phyloP scores from a whole-genome alignment of 352 stramenopile species.

The Ochromonadaceae sp. region DNA sequence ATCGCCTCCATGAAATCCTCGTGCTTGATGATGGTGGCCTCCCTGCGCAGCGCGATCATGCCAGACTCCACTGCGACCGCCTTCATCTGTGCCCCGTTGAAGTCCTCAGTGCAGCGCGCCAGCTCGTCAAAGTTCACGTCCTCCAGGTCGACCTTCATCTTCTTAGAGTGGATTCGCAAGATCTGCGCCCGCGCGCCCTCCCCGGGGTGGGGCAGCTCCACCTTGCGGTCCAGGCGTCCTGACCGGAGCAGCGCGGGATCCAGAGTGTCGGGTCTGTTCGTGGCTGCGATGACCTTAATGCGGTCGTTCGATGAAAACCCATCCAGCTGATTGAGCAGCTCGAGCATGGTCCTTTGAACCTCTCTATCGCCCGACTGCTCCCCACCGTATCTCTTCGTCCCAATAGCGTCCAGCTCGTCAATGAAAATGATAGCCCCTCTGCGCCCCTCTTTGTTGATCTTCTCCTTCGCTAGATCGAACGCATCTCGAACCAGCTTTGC shows the following conservation, averaged over 20 bases:
- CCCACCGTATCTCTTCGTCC: conserved; percentile 84
- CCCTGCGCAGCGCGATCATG: conserved; percentile 89
- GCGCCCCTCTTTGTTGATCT: conserved; percentile 65
- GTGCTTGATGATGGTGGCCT: conserved; percentile 87
- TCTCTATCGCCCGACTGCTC: conserved; percentile 80
- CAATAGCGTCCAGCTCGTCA: conserved; percentile 97
- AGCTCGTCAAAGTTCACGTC: conserved; percentile 94
- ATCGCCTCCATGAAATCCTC: conserved; percentile 99
- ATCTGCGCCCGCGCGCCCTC: conserved; percentile 90
- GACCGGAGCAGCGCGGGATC: conserved; percentile 88
- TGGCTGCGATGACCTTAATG: conserved; percentile 96
- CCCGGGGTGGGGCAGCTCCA: conserved; percentile 91
- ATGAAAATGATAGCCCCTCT: conserved; percentile 97
- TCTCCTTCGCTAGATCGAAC: conserved; percentile 86
- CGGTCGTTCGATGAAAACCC: conserved; percentile 94
- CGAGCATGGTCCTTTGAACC: conserved; percentile 95
- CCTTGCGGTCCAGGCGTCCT: conserved; percentile 62
- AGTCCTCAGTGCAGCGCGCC: conserved; percentile 90
- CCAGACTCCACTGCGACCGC: conserved; percentile 96
- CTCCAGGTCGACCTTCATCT: conserved; percentile 86
- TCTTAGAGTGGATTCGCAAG: conserved; percentile 88
- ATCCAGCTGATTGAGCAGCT: conserved; percentile 94
- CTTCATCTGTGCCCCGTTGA: conserved; percentile 95
- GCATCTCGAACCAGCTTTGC: conserved; percentile 94
- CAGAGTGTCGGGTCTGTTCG: conserved; percentile 86